phyloP scores from a whole-genome alignment of 768 basidiomycete species.

The Daedalea quercina region DNA sequence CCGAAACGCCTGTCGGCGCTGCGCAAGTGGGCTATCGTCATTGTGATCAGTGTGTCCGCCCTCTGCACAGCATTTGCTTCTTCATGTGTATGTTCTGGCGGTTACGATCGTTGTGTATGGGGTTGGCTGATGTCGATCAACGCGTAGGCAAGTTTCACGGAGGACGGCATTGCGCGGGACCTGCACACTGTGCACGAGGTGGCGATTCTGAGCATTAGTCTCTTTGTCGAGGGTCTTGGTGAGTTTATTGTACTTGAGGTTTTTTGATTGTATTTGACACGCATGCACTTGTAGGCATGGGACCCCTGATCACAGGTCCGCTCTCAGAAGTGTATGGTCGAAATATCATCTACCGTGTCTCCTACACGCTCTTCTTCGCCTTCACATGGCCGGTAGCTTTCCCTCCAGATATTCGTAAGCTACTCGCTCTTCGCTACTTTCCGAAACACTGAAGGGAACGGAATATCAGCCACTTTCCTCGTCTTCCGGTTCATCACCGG shows the following conservation, averaged over 20 bases:
- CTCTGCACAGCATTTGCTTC: slow-evolving; percentile 41
- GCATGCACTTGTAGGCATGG: slow-evolving; percentile 5
- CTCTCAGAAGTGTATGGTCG: slow-evolving; percentile 50
- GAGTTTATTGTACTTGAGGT: background rate
- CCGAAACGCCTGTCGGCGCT: slow-evolving; percentile 14
- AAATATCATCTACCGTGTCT: slow-evolving; percentile 53
- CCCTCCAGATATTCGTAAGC: slow-evolving; percentile 54
- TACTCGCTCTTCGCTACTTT: background rate
- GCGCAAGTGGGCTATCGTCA: slow-evolving; percentile 20
- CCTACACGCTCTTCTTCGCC: slow-evolving; percentile 53
- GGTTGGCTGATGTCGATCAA: background rate
- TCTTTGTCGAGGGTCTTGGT: slow-evolving; percentile 36
- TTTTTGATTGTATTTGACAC: background rate
- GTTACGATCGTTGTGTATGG: background rate
- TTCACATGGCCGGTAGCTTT: slow-evolving; percentile 75
- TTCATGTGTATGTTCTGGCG: slow-evolving; percentile 39
- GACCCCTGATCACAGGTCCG: slow-evolving; percentile 28
- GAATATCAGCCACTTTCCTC: slow-evolving; percentile 46
- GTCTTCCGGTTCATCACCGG: slow-evolving; percentile 55
- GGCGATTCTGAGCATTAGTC: slow-evolving; percentile 39
- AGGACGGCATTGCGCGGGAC: slow-evolving; percentile 43
- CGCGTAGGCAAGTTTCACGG: slow-evolving; percentile 53
- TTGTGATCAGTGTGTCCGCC: slow-evolving; percentile 19
- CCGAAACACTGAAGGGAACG: no score
- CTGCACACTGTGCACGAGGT: slow-evolving; percentile 51